A percentile compares a stretch with the other conserved stretches of the same genome.
Evolutionary conservation across 2,329 filamentous ascomycete genomes (phyloP).

Genomic region (Calonectria hongkongensis): DNA sequence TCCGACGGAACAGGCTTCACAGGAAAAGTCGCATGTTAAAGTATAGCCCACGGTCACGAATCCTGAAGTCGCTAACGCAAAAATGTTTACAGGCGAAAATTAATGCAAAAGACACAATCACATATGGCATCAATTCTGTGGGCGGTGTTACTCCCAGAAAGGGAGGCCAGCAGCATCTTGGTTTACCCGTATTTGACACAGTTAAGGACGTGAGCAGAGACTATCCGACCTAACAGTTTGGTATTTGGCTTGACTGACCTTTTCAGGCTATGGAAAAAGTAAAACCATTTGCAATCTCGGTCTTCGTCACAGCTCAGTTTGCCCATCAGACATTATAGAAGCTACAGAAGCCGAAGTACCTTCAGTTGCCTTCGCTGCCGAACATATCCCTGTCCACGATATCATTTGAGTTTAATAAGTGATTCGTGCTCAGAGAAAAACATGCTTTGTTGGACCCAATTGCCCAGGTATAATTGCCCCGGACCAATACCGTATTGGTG

Average conservation of each 20-base stretch:
- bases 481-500: constrained; percentile 74
- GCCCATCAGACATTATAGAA: constrained; percentile 82
- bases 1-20: constrained; percentile 58
- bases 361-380: constrained; percentile 85
- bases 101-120: constrained; percentile 63
- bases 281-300: constrained; percentile 79
- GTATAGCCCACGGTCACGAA: too few relatives aligned
- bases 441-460: constrained; percentile 86
- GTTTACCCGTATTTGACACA: constrained; percentile 60
- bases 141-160: constrained; percentile 63
- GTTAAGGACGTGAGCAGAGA: constrained; percentile 55
- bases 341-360: constrained; percentile 87
- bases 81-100: constrained; percentile 56
- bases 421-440: constrained; percentile 81
- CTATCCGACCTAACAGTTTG: background rate
- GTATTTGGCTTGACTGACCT: background rate
- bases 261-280: constrained; percentile 58
- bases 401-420: constrained; percentile 83
- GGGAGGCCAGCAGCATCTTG: constrained; percentile 58
- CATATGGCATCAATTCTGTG: constrained; percentile 61
- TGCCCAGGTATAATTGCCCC: constrained; percentile 87
- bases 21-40: constrained; percentile 58
- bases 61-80: too few relatives aligned
- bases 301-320: constrained; percentile 81
- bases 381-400: constrained; percentile 87